Conservation (phyloP, 2,329 filamentous ascomycete species). For the Microsporum canis region DNA sequence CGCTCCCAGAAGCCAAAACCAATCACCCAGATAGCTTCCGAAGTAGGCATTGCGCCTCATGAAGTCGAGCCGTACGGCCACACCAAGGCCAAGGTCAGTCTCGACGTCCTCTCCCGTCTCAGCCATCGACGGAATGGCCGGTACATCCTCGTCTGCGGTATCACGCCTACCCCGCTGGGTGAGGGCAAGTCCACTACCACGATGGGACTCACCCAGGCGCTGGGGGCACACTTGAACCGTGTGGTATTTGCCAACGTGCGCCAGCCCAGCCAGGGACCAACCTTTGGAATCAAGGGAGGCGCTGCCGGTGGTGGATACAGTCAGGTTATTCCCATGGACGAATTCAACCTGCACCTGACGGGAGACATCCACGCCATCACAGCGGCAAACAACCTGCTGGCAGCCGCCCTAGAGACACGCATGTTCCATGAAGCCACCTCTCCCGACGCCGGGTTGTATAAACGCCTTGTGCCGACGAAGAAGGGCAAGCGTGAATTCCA, state of each 20-base stretch:
- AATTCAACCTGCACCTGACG: constrained; percentile 96
- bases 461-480: constrained; percentile 76
- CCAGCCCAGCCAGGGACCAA: constrained; percentile 92
- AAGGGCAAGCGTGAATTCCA: constrained; percentile 79
- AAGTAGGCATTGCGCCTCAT: constrained; percentile 75
- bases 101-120: constrained; percentile 69
- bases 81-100: constrained; percentile 90
- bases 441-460: constrained; percentile 78
- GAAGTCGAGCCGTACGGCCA: constrained; percentile 92
- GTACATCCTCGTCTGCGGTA: constrained; percentile 88
- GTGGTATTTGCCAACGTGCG: constrained; percentile 93
- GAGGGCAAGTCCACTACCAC: constrained; percentile 98
- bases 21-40: constrained; percentile 71
- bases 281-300: constrained; percentile 97
- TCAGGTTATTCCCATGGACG: constrained; percentile 98
- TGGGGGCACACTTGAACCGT: constrained; percentile 77
- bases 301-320: constrained; percentile 96
- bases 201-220: constrained; percentile 83
- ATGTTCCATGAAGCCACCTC: constrained; percentile 98
- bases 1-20: constrained; percentile 82
- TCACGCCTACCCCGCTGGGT: constrained; percentile 89
- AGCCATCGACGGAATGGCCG: constrained; percentile 78
- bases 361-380: constrained; percentile 97
- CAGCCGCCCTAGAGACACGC: constrained; percentile 90
- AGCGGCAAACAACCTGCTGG: constrained; percentile 91